Conservation (phyloP, 2,329 filamentous ascomycete species). For the Sporothrix dimorphospora region DNA sequence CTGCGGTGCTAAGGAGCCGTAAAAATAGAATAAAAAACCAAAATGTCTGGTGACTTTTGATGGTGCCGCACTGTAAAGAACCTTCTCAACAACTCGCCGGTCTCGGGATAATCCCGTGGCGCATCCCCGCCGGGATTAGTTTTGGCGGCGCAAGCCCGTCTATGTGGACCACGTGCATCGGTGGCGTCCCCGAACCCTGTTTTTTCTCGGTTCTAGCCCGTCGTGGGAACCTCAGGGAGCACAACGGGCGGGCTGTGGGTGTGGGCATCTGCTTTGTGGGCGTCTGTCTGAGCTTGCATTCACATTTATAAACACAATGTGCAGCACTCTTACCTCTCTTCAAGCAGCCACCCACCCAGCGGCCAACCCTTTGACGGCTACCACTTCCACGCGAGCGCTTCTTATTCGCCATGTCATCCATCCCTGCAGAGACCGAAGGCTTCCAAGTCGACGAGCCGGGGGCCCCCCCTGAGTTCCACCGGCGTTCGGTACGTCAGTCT, state of each 20-base stretch:
- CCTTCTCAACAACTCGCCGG: too few species aligned
- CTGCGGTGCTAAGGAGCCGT: too few species aligned
- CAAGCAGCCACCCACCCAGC: background rate
- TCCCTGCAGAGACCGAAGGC: background rate
- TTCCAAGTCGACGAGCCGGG: slow-evolving; percentile 2
- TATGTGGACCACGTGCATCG: background rate
- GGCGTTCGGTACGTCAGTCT: background rate
- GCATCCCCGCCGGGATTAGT: background rate
- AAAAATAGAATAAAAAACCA: background rate
- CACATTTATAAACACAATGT: background rate
- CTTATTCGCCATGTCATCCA: background rate
- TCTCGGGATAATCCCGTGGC: background rate
- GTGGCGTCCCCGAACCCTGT: background rate
- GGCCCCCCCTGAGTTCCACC: background rate
- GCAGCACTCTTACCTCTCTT: background rate
- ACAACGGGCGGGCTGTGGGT: too few species aligned
- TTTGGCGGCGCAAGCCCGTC: background rate
- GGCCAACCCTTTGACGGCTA: background rate
- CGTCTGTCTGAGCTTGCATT: too few species aligned
- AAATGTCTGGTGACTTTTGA: too few species aligned
- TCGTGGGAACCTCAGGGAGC: background rate
- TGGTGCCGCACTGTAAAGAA: too few species aligned
- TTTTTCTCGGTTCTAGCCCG: background rate
- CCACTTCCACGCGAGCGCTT: background rate
- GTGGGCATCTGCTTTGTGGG: too few species aligned